A percentile compares a stretch with the other conserved stretches of the same genome.
Conservation (phyloP, 225 moss, liverwort and hornwort species). For the Sphagnum tenellum region DNA sequence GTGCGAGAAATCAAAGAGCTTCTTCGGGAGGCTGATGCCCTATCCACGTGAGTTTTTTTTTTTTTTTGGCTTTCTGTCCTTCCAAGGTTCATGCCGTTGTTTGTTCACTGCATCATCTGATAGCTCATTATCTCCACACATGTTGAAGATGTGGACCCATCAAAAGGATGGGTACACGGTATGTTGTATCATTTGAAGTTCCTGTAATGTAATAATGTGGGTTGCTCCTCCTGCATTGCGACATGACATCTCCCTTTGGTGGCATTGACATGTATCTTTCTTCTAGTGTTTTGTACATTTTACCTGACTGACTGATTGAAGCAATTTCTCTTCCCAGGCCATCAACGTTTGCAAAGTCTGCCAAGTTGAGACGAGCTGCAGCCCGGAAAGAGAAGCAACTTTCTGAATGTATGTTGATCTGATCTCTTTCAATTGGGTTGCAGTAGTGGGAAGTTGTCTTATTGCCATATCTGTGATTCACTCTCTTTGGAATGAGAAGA, state of each 20-base stretch:
- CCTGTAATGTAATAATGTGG: not conserved
- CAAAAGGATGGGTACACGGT: slow-evolving; percentile 1
- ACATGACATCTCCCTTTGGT: no score
- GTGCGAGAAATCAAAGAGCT: slow-evolving; percentile 61
- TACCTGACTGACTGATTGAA: not conserved
- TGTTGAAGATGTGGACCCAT: not conserved
- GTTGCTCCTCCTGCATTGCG: not conserved
- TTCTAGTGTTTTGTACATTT: not conserved
- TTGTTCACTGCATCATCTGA: no score
- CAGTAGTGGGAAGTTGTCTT: no score
- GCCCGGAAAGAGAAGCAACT: slow-evolving; percentile 77
- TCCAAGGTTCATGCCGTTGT: slow-evolving; percentile 3
- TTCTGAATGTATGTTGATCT: slow-evolving; percentile 23
- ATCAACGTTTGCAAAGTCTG: slow-evolving; percentile 77
- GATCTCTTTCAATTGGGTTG: no score
- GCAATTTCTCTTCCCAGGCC: slow-evolving; percentile 38
- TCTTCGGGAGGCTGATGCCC: slow-evolving; percentile 51
- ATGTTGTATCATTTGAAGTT: not conserved
- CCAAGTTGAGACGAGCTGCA: slow-evolving; percentile 76
- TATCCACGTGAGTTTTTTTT: slow-evolving; percentile 37
- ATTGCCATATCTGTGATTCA: no score
- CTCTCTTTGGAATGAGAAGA: no score
- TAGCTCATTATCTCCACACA: no score
- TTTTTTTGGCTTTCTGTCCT: not conserved
- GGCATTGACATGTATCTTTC: not conserved